Conservation (phyloP, 345 rosid species). For the Camelina neglecta region DNA sequence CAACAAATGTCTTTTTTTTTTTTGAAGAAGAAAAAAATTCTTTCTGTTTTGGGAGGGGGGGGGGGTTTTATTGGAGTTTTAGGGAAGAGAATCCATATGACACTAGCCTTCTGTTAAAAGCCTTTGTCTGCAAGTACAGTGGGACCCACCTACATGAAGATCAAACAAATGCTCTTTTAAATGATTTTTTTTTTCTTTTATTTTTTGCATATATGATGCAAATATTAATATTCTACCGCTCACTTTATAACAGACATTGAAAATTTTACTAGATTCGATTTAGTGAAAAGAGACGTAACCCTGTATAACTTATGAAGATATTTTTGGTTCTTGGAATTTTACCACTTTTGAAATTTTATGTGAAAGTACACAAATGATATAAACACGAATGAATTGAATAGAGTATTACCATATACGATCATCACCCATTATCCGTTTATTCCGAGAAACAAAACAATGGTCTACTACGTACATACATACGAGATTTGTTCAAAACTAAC, state of each 20-base stretch:
- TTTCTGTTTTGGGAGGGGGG: constrained; percentile 23
- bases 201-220: neutral
- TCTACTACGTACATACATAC: neutral
- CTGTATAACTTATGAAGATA: too few species aligned
- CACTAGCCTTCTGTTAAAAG: constrained; percentile 40
- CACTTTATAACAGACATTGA: neutral
- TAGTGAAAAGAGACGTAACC: neutral
- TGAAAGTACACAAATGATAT: too few species aligned
- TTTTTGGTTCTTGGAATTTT: too few species aligned
- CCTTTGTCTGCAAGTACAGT: constrained; percentile 46
- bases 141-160: constrained; percentile 38
- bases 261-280: neutral
- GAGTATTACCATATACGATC: neutral
- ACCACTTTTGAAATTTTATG: neutral
- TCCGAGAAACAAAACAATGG: neutral
- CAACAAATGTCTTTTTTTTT: too few species aligned
- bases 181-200: neutral
- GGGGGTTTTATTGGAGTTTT: constrained; percentile 14
- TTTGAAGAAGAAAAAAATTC: too few species aligned
- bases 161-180: constrained; percentile 30
- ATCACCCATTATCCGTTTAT: neutral
- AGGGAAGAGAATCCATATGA: constrained; percentile 40
- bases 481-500: neutral
- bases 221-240: neutral
- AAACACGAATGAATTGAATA: neutral